phyloP scores from a whole-genome alignment of 768 basidiomycete species.

The Favolaschia claudopus region DNA sequence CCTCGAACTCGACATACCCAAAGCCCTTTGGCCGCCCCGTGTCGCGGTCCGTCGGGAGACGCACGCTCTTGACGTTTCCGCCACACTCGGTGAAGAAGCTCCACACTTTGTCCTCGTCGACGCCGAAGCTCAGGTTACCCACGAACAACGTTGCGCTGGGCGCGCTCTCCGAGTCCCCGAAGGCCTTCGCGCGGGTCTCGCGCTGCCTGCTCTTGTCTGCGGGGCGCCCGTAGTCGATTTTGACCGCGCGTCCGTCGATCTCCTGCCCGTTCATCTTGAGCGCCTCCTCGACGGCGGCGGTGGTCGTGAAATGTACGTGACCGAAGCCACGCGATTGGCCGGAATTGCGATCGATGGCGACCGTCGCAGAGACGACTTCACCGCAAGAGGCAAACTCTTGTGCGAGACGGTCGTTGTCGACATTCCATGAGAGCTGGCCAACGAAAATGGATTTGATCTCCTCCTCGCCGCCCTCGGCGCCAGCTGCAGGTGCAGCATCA shows the following conservation, averaged over 20 bases:
- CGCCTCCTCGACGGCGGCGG: conserved; percentile 81
- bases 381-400: conserved; percentile 91
- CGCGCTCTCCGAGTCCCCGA: conserved; percentile 71
- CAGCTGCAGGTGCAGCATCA: conserved; percentile 49
- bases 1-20: conserved; percentile 94
- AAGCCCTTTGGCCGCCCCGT: conserved; percentile 93
- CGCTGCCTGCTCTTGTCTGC: conserved; percentile 61
- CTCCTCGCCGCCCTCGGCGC: conserved; percentile 47
- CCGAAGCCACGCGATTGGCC: conserved; percentile 88
- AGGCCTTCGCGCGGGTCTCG: conserved; percentile 78
- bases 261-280: conserved; percentile 83
- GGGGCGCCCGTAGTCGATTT: conserved; percentile 79
- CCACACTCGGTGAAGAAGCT: conserved; percentile 90
- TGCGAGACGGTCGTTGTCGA: conserved; percentile 94
- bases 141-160: conserved; percentile 87
- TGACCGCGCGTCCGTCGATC: conserved; percentile 90
- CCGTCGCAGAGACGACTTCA: conserved; percentile 86
- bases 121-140: conserved; percentile 86
- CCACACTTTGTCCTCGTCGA: conserved; percentile 88
- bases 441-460: conserved; percentile 85
- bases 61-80: conserved; percentile 77
- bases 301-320: conserved; percentile 78
- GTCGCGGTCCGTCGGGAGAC: conserved; percentile 93
- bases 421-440: conserved; percentile 93
- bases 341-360: conserved; percentile 82